phyloP scores from a whole-genome alignment of 805 yeast genomes.

The Myxozyma neglecta region DNA sequence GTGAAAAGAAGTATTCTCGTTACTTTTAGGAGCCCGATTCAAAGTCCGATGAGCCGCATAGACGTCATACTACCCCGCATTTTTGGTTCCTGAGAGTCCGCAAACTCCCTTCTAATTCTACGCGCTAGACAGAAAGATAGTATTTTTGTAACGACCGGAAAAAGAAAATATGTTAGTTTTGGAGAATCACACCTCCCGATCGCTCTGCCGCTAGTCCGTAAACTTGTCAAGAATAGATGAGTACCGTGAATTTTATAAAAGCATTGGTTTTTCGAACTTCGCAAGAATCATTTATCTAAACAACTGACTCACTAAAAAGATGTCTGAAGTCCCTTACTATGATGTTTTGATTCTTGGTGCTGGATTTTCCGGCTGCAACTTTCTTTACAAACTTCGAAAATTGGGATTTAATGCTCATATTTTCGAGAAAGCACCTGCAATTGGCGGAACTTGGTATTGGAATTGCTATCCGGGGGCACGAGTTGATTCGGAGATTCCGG shows the following conservation, averaged over 20 bases:
- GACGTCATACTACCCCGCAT: not conserved
- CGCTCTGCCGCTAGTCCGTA: not conserved
- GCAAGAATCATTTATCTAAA: not conserved
- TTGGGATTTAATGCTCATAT: slow-evolving; percentile 30
- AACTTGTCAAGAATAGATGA: no score
- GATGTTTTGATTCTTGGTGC: slow-evolving; percentile 16
- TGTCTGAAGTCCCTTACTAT: slow-evolving; percentile 7
- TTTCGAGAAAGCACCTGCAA: slow-evolving; percentile 28
- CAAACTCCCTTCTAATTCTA: not conserved
- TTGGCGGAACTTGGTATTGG: slow-evolving; percentile 37
- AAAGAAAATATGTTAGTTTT: no score
- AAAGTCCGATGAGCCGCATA: not conserved
- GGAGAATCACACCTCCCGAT: no score
- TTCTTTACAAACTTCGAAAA: slow-evolving; percentile 29
- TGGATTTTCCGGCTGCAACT: slow-evolving; percentile 28
- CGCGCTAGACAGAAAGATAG: no score
- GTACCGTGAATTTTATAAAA: no score
- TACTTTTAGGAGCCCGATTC: not conserved
- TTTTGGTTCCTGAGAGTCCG: not conserved
- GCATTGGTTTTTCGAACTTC: no score
- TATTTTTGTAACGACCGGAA: no score
- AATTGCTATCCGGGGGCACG: slow-evolving; percentile 38
- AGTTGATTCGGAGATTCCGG: slow-evolving; percentile 38
- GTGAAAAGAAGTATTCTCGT: no score
- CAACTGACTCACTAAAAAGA: not conserved